Conservation (phyloP, 805 yeast species). For the Peterozyma toletana region DNA sequence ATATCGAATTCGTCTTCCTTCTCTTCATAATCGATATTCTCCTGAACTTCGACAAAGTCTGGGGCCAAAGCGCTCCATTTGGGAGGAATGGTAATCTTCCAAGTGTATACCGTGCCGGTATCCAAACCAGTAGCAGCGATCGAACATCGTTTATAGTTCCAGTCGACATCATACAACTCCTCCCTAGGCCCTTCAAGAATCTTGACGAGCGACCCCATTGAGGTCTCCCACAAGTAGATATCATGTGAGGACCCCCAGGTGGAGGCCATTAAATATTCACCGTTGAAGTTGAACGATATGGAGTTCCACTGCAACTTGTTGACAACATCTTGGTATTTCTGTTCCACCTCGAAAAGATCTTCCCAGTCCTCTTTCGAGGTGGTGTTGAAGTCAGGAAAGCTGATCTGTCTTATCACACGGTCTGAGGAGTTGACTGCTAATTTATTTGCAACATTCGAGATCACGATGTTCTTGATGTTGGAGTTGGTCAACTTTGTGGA, state of each 20-base stretch:
- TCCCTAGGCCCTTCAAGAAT: constrained; percentile 89
- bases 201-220: constrained; percentile 79
- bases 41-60: constrained; percentile 91
- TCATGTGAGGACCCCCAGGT: constrained; percentile 87
- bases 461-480: constrained; percentile 60
- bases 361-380: constrained; percentile 10
- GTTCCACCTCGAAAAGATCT: constrained; percentile 61
- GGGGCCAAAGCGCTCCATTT: constrained; percentile 97
- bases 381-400: constrained; percentile 32
- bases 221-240: constrained; percentile 88
- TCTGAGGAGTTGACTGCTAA: constrained; percentile 75
- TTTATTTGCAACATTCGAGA: constrained; percentile 52
- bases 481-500: constrained; percentile 56
- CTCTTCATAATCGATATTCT: constrained; percentile 82
- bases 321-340: constrained; percentile 84
- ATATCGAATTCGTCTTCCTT: constrained; percentile 89
- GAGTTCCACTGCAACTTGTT: constrained; percentile 86
- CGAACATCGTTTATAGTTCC: constrained; percentile 72
- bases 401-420: constrained; percentile 60
- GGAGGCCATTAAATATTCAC: constrained; percentile 83
- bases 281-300: constrained; percentile 63
- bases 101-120: constrained; percentile 71
- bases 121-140: constrained; percentile 84
- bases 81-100: constrained; percentile 81
- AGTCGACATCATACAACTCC: constrained; percentile 77